Evolutionary conservation across 768 basidiomycete species (phyloP), one percentile per base, ranked within the genome.

Genomic region (Phanerodontia chrysosporium): DNA sequence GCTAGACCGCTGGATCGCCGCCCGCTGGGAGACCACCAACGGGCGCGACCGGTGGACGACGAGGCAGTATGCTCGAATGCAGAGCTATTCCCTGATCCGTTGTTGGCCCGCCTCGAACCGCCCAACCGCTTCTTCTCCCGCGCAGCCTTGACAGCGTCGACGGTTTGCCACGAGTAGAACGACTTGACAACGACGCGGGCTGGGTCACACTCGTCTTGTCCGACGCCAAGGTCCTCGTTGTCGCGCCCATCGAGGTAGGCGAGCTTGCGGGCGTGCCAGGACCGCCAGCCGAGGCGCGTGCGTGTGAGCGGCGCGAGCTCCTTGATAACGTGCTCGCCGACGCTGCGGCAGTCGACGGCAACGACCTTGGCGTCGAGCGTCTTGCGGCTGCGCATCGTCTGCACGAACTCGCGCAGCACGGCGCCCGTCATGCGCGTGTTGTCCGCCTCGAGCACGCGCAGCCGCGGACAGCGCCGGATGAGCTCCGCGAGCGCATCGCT

Each of bases 101-200:
- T 81, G 48, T 70, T 74, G 3, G 70, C 72, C 56, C 82, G 75
- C 51, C 66, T 44, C 67, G 78, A 76, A 55, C 75, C 73, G 52
- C 77, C 65, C 71, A 83, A 89, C 58, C 83, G 79, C 62, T 83
- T 77, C 75, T 84, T 87, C 77, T 86, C 87, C 67, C 88, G 78
- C 55, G 78, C 80, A 32, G 78, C 75, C 59, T 79, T 78, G 49
- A 92, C 90, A 0, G 85, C 83, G 68, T 93, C 92, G 36, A 94
- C 90, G 10, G 82, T 87, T 76, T 92, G 89, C 89, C 89, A 92
- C 51, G 87, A 84, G 71, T 89, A 87, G 70, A 92, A 95, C 25
- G 87, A 85, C 80, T 92, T 92, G 63, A 94, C 68, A 52, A 90
- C 86, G 25, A 93, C 85, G 25, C 86, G 76, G 66, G 66, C 72